Base-by-base conservation (phyloP, 2,329 filamentous ascomycete species). In the Cryoendolithus antarcticus region DNA sequence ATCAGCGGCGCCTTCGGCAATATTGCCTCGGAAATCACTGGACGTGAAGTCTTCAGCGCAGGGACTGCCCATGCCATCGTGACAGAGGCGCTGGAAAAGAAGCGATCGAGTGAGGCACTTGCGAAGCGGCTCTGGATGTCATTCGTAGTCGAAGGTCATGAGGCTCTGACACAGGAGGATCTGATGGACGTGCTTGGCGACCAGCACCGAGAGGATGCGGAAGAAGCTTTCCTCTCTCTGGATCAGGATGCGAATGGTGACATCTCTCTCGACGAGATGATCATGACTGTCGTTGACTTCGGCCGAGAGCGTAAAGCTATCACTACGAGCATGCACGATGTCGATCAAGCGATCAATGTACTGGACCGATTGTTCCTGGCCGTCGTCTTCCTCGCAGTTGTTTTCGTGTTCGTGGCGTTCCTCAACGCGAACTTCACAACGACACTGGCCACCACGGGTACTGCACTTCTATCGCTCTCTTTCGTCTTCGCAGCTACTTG, bases 101-200 rank as follows among this genome's bases (percentile, higher is more conserved):
- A 75, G 32, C 71, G 73, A 44, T 83, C 86, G 5, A 85, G 86
- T 0, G 88, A 96, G 59, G 91, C 91, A n/a, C 67, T 96, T 42
- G 88, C 85, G n/a, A 81, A 77, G 49, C 82, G 91, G 54, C 80
- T 96, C 46, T 96, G 91, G 91, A 93, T 95, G 85, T 95, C 88
- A 1, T 93, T 95, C 57, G 91, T 94, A 1, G 77, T 91, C 4
- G 89, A 96, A 61, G 86, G 86, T 51, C 79, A 79, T 42, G 85
- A 95, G 31, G 69, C 80, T 1, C 69, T 98, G 6, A 84, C 74
- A 49, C 62, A 74, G 6, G 86, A 94, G 4, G 91, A 98, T 56
- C 72, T 98, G 30, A 58, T 79, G 24, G 89, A 96, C 58, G 89
- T 96, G 7, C 78, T 98, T 43, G 89, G 89, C 2, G 65, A 74